Percentiles rank a stretch among this genome's conserved stretches.
These are phyloP conservation scores for Pyrus hybrid DNA, from an alignment of 331 rosid genomes.

Conservation along the genomic window DNA sequence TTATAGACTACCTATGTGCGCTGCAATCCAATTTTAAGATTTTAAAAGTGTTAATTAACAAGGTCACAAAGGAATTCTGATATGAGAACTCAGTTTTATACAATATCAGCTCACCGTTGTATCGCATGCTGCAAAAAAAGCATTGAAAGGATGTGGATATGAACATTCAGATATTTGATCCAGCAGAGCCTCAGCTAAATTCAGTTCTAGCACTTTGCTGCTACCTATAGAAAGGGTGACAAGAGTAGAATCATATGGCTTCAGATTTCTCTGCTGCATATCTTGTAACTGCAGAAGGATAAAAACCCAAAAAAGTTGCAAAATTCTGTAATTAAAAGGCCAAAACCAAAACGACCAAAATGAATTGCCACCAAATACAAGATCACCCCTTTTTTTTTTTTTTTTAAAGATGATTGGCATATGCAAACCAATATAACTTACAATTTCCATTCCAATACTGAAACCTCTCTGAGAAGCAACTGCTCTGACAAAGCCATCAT, in stretches of 20 bases:
- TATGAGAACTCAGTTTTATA: constrained; percentile 8
- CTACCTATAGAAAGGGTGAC: constrained; percentile 54
- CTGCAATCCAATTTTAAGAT: background rate
- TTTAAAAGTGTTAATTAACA: background rate
- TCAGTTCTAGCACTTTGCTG: constrained; percentile 53
- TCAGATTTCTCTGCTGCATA: constrained; percentile 58
- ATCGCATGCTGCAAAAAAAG: constrained; percentile 57
- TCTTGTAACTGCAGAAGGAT: constrained; percentile 45
- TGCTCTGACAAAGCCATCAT: constrained; percentile 56
- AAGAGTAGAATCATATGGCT: constrained; percentile 56
- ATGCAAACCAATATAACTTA: constrained; percentile 28
- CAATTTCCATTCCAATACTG: constrained; percentile 49
- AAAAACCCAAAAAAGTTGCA: background rate
- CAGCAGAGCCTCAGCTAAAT: constrained; percentile 66
- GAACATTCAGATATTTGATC: constrained; percentile 38
- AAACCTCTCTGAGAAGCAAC: constrained; percentile 41
- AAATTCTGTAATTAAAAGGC: background rate
- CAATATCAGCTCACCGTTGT: constrained; percentile 46
- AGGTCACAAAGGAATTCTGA: background rate
- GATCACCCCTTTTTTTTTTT: background rate
- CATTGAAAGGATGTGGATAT: constrained; percentile 45
- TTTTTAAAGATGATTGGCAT: constrained; percentile 1
- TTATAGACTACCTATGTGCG: background rate
- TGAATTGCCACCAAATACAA: background rate
- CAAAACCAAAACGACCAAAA: background rate